Base-by-base conservation (phyloP, 805 yeast species). In the Zygosaccharomyces bisporus region DNA sequence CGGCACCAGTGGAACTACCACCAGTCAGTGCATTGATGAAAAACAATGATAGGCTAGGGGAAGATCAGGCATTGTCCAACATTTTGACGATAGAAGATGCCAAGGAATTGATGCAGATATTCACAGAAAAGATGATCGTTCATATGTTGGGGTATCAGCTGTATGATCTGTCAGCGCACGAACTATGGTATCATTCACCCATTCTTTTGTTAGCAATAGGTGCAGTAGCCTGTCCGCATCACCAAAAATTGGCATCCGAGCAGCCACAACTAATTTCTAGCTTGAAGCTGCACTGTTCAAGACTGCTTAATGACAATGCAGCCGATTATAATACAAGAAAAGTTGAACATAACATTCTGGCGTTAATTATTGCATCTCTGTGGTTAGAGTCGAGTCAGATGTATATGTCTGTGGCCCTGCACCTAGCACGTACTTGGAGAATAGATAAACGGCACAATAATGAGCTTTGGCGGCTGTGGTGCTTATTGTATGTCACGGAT, bases 321-420 rank as follows among this genome's bases (percentile, higher is more conserved):
- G 70, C 69, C 13, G 32, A 27, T 13, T 58, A 60, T 4, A 67
- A 63, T 23, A 80, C 75, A 48, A 48, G 59, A 1, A 80, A 78
- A 41, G 77, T 77, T 1, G 77, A 77, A 57, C 75, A 80, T 56
- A 76, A 81, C 0, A 76, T 81, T n/a, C 66, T 81, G 16, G 85
- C 83, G 0, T 66, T 82, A 30, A 74, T 81, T 33, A 72, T 81
- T 19, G 80, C 84, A 50, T 81, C 85, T 37, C 79, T 81, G 54
- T 82, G 87, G 87, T 70, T 81, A 37, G 75, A 81, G 16, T 74
- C 81, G 49, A 73, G 77, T 13, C 84, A 79, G 54, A 72, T 79
- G 75, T 79, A 80, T 53, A 78, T 84, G 1, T 83, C 86, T 0
- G 56, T 81, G 37, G 87, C 87, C 0, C 56, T 81, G n/a, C 86